Conservation (phyloP, 345 rosid genomes). For the Excoecaria cochinchinensis region DNA sequence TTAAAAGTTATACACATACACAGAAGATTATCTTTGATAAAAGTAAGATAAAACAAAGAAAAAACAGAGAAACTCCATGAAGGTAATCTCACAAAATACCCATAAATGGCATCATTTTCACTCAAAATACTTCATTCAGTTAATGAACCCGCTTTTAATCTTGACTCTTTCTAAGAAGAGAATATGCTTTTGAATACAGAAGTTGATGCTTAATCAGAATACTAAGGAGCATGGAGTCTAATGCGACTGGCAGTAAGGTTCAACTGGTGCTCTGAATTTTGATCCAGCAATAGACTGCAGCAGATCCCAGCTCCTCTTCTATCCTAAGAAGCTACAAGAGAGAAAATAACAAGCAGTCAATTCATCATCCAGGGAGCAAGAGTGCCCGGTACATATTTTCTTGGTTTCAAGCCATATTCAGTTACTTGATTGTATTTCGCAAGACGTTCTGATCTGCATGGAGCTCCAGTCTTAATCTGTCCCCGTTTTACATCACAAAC, state of each 20-base stretch:
- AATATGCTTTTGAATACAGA: neutral
- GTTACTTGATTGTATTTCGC: constrained; percentile 89
- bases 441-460: constrained; percentile 97
- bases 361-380: neutral
- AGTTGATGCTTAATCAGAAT: neutral
- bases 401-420: neutral
- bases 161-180: neutral
- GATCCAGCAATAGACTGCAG: constrained; percentile 48
- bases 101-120: neutral
- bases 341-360: neutral
- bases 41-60: too few relatives aligned
- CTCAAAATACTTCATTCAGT: neutral
- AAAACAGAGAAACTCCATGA: neutral
- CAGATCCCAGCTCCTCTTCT: constrained; percentile 55
- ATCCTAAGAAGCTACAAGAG: constrained; percentile 51
- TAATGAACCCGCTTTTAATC: neutral
- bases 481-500: constrained; percentile 44
- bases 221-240: neutral
- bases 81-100: neutral
- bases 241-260: constrained; percentile 29
- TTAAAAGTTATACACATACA: too few relatives aligned
- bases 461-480: constrained; percentile 97
- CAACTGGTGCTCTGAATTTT: constrained; percentile 51
- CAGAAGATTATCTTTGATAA: too few relatives aligned
- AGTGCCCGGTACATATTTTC: neutral